phyloP scores from a whole-genome alignment of 2,329 filamentous ascomycete species.

The Nothophaeocryptopus gaeumannii region DNA sequence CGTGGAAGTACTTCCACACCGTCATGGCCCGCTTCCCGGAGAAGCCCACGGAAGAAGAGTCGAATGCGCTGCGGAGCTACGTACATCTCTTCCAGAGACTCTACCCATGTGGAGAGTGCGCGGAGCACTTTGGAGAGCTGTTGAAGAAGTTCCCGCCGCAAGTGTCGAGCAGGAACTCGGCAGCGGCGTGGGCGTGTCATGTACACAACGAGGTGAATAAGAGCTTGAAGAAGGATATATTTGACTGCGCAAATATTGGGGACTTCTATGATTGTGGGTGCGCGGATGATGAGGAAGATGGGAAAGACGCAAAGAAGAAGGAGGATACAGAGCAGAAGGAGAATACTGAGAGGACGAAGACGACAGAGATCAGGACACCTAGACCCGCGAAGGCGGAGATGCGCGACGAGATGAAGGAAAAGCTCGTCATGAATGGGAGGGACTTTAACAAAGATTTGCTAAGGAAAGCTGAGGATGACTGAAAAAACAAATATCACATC shows the following conservation, averaged over 20 bases:
- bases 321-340: constrained; percentile 14
- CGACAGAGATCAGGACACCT: constrained; percentile 9
- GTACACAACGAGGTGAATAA: constrained; percentile 66
- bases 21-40: constrained; percentile 66
- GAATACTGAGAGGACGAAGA: constrained; percentile 6
- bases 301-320: background rate
- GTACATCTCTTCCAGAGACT: constrained; percentile 63
- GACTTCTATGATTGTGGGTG: constrained; percentile 68
- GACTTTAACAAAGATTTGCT: constrained; percentile 32
- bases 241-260: constrained; percentile 63
- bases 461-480: too few species aligned
- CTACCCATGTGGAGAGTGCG: constrained; percentile 67
- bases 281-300: constrained; percentile 48
- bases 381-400: constrained; percentile 28
- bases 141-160: constrained; percentile 63
- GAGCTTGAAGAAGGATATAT: constrained; percentile 58
- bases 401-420: constrained; percentile 29
- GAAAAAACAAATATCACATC: too few species aligned
- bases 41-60: constrained; percentile 59
- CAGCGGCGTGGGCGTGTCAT: constrained; percentile 65
- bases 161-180: constrained; percentile 58
- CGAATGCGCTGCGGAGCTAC: constrained; percentile 57
- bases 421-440: constrained; percentile 29
- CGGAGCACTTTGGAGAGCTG: constrained; percentile 60
- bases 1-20: constrained; percentile 66